These are phyloP conservation scores for Mycena galopus DNA, from an alignment of 768 basidiomycete genomes.

Conservation along the genomic window DNA sequence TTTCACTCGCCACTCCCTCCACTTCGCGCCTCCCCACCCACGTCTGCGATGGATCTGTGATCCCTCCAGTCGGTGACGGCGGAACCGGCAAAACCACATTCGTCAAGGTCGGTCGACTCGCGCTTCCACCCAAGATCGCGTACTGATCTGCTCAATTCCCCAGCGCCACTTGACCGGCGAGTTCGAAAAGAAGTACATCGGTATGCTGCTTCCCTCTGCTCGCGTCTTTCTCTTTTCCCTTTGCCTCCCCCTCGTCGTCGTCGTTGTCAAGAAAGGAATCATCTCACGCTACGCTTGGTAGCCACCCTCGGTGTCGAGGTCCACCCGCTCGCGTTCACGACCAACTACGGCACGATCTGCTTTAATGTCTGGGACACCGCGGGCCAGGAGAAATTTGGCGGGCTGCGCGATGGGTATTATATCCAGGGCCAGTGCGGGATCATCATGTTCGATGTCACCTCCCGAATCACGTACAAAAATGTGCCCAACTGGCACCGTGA, in stretches of 20 bases:
- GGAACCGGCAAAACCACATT: conserved; percentile 99
- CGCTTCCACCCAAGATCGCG: conserved; percentile 59
- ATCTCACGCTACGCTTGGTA: conserved; percentile 49
- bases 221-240: conserved; percentile 22
- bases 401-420: conserved; percentile 96
- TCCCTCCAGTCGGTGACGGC: conserved; percentile 86
- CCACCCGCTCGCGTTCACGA: conserved; percentile 94
- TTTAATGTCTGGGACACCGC: conserved; percentile 99
- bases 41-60: conserved; percentile 39
- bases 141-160: conserved; percentile 62
- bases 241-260: conserved; percentile 16
- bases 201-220: conserved; percentile 59
- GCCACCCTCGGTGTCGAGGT: conserved; percentile 99
- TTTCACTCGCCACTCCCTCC: conserved; percentile 36
- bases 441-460: conserved; percentile 99
- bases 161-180: conserved; percentile 99
- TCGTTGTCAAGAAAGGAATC: conserved; percentile 30
- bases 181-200: conserved; percentile 99
- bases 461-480: conserved; percentile 99
- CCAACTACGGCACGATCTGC: conserved; percentile 98
- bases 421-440: conserved; percentile 99
- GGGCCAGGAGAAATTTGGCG: conserved; percentile 99
- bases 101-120: conserved; percentile 80
- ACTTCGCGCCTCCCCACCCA: conserved; percentile 21
- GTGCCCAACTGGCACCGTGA: conserved; percentile 99